Evolutionary conservation across 1,284 basidiomycete species (phyloP).

Genomic region (Apiotrichum laibachii): DNA sequence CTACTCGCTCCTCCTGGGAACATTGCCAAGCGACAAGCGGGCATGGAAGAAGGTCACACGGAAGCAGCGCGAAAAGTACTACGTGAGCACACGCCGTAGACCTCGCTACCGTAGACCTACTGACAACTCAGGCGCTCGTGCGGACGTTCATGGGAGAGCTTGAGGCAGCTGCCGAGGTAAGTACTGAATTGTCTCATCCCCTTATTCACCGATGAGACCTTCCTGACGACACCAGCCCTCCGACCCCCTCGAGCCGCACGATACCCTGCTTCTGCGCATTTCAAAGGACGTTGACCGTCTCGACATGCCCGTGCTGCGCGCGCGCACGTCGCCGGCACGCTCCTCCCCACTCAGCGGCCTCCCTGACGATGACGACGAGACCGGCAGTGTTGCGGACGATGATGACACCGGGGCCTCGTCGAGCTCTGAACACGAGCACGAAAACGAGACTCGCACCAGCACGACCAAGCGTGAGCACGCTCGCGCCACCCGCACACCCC

Average conservation of each 20-base stretch:
- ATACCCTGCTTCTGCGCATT: constrained; percentile 39
- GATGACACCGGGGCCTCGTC: constrained; percentile 15
- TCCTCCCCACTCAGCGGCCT: constrained; percentile 30
- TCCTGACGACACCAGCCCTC: constrained; percentile 22
- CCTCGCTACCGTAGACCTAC: neutral
- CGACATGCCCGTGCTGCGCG: constrained; percentile 38
- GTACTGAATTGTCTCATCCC: constrained; percentile 2
- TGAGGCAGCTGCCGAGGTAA: constrained; percentile 23
- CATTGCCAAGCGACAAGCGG: constrained; percentile 36
- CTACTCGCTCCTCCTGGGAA: constrained; percentile 44
- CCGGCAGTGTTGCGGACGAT: neutral
- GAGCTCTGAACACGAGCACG: neutral
- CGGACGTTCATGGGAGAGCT: constrained; percentile 34
- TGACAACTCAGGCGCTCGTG: constrained; percentile 28
- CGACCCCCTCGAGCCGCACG: constrained; percentile 28
- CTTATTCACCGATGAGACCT: no score
- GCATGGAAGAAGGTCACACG: constrained; percentile 34
- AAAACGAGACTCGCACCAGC: constrained; percentile 8
- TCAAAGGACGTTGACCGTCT: constrained; percentile 41
- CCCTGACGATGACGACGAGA: neutral
- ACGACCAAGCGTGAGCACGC: neutral
- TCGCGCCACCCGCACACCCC: constrained; percentile 1
- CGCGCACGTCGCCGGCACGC: constrained; percentile 17
- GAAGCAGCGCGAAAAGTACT: constrained; percentile 33
- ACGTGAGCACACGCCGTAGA: constrained; percentile 25